Evolutionary conservation across 2,329 filamentous ascomycete species (phyloP).

Genomic region (Dactylella cylindrospora): DNA sequence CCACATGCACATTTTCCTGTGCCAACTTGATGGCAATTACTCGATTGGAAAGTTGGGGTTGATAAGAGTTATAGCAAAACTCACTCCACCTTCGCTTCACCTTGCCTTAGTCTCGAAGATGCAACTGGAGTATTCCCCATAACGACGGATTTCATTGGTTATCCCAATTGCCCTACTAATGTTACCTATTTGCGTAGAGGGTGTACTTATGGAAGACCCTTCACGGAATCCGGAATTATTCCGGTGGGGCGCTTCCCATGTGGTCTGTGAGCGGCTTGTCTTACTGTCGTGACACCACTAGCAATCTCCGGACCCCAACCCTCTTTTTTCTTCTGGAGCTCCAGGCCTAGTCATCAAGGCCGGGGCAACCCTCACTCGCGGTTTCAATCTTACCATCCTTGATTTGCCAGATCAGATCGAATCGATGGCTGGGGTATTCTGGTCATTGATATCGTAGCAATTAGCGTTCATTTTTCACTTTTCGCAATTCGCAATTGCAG

Average conservation of each 20-base stretch:
- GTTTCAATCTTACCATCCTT: constrained; percentile 1
- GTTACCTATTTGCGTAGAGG: not conserved
- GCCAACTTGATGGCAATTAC: no score
- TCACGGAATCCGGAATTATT: constrained; percentile 33
- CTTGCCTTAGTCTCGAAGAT: constrained; percentile 1
- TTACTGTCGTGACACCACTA: constrained; percentile 20
- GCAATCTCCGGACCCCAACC: constrained; percentile 27
- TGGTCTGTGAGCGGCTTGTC: constrained; percentile 12
- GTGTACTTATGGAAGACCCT: no score
- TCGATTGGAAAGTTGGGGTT: no score
- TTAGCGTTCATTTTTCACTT: no score
- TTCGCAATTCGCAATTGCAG: no score
- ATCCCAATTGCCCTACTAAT: not conserved
- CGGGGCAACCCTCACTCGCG: constrained; percentile 17
- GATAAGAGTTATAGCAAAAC: no score
- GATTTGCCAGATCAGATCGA: constrained; percentile 5
- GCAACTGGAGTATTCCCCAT: not conserved
- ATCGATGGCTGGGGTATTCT: constrained; percentile 1
- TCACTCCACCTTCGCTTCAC: constrained; percentile 4
- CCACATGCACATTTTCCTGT: no score
- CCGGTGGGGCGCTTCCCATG: constrained; percentile 24
- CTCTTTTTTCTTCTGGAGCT: no score
- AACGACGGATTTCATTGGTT: constrained; percentile 1
- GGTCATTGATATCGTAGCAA: no score
- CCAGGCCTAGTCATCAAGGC: constrained; percentile 16